phyloP scores from a whole-genome alignment of 2,329 filamentous ascomycete species.

The Microascus cirrosus region DNA sequence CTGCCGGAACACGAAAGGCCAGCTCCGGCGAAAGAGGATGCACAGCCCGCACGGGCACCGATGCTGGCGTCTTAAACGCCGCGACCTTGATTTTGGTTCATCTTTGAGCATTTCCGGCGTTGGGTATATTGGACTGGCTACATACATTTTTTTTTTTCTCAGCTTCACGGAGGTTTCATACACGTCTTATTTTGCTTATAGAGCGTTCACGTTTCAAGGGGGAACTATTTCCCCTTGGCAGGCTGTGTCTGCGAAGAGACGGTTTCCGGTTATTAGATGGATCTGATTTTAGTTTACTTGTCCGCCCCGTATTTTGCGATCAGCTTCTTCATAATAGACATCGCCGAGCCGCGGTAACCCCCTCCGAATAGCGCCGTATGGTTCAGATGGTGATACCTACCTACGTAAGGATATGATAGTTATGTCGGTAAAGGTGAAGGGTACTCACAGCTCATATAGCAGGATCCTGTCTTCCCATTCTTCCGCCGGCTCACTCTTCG shows the following conservation, averaged over 20 bases:
- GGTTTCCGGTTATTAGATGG: not conserved
- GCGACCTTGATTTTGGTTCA: not conserved
- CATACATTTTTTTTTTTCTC: not conserved
- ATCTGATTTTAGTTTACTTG: not conserved
- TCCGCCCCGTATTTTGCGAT: conserved; percentile 56
- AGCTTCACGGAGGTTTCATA: not conserved
- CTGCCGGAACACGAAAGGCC: conserved; percentile 6
- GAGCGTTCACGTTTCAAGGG: not conserved
- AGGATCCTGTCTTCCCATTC: conserved; percentile 78
- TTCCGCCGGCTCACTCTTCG: conserved; percentile 65
- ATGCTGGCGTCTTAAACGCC: conserved; percentile 13
- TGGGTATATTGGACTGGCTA: not conserved
- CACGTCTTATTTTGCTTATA: not conserved
- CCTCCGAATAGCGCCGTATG: conserved; percentile 79
- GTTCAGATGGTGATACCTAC: conserved; percentile 79
- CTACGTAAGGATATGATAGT: not conserved
- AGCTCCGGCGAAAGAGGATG: not conserved
- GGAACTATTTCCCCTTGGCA: not conserved
- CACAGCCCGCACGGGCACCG: not conserved
- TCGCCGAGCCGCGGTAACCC: conserved; percentile 63
- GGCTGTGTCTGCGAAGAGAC: not conserved
- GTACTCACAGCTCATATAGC: conserved; percentile 70
- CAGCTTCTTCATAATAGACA: conserved; percentile 68
- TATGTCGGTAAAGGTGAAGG: not conserved
- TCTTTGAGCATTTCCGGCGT: not conserved